Conservation (phyloP, 805 yeast species). For the Wickerhamiella spandovensis region DNA sequence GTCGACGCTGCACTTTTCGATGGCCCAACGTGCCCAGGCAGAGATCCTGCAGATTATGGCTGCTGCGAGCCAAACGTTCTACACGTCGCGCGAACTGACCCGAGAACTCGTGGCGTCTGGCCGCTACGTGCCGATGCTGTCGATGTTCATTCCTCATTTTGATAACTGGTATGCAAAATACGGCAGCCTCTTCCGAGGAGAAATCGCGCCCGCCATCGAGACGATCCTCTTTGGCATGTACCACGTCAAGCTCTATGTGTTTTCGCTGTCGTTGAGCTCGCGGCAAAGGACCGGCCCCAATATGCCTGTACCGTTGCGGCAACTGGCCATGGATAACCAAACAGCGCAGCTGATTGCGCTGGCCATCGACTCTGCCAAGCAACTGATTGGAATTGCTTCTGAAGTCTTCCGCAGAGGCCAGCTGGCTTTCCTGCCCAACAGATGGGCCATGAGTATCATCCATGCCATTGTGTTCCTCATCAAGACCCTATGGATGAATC, state of each 20-base stretch:
- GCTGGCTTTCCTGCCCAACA: slow-evolving; percentile 72
- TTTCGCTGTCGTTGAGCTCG: slow-evolving; percentile 60
- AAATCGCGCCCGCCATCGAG: slow-evolving; percentile 44
- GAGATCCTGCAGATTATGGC: slow-evolving; percentile 69
- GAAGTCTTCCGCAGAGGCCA: slow-evolving; percentile 49
- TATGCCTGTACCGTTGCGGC: slow-evolving; percentile 46
- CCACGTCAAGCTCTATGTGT: slow-evolving; percentile 72
- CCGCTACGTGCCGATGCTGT: slow-evolving; percentile 49
- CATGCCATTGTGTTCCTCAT: slow-evolving; percentile 84
- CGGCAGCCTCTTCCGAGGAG: slow-evolving; percentile 8
- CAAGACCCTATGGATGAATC: slow-evolving; percentile 44
- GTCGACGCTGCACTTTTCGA: slow-evolving; percentile 1
- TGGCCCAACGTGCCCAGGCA: slow-evolving; percentile 55
- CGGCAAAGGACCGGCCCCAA: slow-evolving; percentile 22
- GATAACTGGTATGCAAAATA: slow-evolving; percentile 67
- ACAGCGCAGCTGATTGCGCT: slow-evolving; percentile 54
- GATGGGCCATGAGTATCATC: slow-evolving; percentile 79
- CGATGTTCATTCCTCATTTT: slow-evolving; percentile 61
- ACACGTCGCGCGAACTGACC: slow-evolving; percentile 34
- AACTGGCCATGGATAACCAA: slow-evolving; percentile 24
- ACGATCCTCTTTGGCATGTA: slow-evolving; percentile 69
- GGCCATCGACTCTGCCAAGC: slow-evolving; percentile 77
- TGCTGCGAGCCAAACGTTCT: slow-evolving; percentile 71
- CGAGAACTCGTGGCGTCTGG: slow-evolving; percentile 23
- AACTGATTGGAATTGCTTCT: slow-evolving; percentile 55